Conservation (phyloP, 257 asterid genomes). For the Ballota nigra region DNA sequence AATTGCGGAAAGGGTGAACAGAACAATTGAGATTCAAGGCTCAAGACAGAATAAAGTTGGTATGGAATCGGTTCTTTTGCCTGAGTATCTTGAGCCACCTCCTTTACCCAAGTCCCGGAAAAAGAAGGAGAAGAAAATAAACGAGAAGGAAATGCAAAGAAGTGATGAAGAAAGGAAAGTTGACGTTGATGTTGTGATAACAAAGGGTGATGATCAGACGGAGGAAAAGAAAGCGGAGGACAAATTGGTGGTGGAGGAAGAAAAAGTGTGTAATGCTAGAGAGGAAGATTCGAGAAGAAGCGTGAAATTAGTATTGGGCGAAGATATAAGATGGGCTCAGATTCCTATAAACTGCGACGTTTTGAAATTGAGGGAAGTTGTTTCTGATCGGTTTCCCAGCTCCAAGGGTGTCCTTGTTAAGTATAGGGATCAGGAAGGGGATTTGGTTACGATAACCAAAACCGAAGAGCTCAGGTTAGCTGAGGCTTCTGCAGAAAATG, state of each 20-base stretch:
- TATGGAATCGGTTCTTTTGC: constrained; percentile 36
- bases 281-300: constrained; percentile 46
- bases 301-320: constrained; percentile 73
- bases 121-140: constrained; percentile 35
- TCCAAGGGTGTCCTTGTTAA: constrained; percentile 59
- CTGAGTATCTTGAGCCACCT: constrained; percentile 53
- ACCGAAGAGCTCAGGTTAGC: constrained; percentile 83
- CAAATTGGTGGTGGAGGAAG: constrained; percentile 64
- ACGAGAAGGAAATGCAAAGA: constrained; percentile 19
- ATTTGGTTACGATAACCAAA: constrained; percentile 75
- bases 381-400: constrained; percentile 56
- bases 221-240: constrained; percentile 37
- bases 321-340: constrained; percentile 85
- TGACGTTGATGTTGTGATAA: constrained; percentile 21
- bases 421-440: constrained; percentile 88
- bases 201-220: constrained; percentile 20
- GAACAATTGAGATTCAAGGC: constrained; percentile 40
- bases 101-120: constrained; percentile 41
- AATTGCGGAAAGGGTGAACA: constrained; percentile 62
- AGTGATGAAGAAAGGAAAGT: constrained; percentile 18
- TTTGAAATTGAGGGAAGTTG: constrained; percentile 53
- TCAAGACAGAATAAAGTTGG: constrained; percentile 32
- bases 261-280: constrained; percentile 34
- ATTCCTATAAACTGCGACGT: constrained; percentile 61
- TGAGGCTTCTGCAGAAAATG: constrained; percentile 58